phyloP scores from a whole-genome alignment of 2,329 filamentous ascomycete genomes.

The Pyricularia sp. region DNA sequence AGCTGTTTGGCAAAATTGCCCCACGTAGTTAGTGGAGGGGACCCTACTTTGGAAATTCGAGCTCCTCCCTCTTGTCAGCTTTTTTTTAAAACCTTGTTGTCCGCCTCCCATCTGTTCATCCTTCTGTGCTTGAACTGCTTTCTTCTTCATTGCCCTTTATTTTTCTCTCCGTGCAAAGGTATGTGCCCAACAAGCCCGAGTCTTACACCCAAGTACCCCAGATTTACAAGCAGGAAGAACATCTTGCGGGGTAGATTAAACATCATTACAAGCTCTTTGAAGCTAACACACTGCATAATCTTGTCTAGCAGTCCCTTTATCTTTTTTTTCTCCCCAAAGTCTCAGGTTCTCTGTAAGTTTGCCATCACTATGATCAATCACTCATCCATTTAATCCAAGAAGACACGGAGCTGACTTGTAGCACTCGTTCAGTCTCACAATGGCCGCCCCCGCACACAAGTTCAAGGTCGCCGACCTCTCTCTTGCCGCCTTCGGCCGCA shows the following conservation, averaged over 20 bases:
- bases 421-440: conserved; percentile 23
- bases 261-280: not conserved
- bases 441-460: conserved; percentile 77
- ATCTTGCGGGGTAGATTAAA: not conserved
- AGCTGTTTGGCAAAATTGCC: not conserved
- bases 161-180: conserved; percentile 4
- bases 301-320: not conserved
- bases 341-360: not conserved
- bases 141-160: no score
- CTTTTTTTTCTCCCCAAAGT: conserved; percentile 5
- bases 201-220: not conserved
- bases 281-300: not conserved
- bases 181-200: not conserved
- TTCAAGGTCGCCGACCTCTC: conserved; percentile 99
- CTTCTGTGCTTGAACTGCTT: conserved; percentile 10
- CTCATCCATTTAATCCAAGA: not conserved
- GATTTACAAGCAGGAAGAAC: no score
- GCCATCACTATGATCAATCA: not conserved
- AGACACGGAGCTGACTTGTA: conserved; percentile 6
- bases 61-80: conserved; percentile 9
- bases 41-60: conserved; percentile 7
- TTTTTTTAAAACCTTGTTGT: conserved; percentile 17
- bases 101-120: conserved; percentile 15
- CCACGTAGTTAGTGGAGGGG: conserved; percentile 1
- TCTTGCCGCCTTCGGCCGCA: conserved; percentile 95